Evolutionary conservation across 495 filamentous ascomycete genomes (phyloP).

Genomic region (Penicillium psychrofluorescens): DNA sequence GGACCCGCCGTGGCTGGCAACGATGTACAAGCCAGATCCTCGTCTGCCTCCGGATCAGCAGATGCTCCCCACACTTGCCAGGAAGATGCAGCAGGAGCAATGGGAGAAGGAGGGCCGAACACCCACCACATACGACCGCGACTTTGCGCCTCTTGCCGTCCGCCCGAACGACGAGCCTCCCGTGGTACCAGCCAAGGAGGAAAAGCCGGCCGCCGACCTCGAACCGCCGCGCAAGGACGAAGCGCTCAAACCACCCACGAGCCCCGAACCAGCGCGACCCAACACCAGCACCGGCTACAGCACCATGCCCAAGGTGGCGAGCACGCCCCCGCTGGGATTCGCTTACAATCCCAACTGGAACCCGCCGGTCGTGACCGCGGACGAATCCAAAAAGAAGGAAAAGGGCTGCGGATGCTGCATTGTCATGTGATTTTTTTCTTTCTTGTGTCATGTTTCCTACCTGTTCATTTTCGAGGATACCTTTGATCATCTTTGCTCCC

Average conservation of each 20-base stretch:
- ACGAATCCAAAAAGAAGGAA: constrained; percentile 31
- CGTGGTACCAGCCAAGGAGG: constrained; percentile 12
- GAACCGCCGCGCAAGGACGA: constrained; percentile 12
- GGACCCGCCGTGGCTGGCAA: constrained; percentile 90
- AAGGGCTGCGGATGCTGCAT: constrained; percentile 46
- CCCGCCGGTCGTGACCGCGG: constrained; percentile 32
- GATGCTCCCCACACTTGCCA: constrained; percentile 88
- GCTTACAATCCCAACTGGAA: constrained; percentile 28
- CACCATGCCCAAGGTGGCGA: constrained; percentile 46
- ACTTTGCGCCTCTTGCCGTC: constrained; percentile 70
- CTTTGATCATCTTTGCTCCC: constrained; percentile 7
- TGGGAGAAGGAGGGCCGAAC: constrained; percentile 87
- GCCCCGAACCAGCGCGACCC: constrained; percentile 28
- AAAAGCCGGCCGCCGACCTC: constrained; percentile 8
- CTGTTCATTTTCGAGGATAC: constrained; percentile 3
- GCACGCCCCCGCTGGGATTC: constrained; percentile 29
- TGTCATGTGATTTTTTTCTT: constrained; percentile 37
- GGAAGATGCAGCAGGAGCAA: constrained; percentile 84
- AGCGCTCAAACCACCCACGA: constrained; percentile 23
- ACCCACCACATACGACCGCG: constrained; percentile 71
- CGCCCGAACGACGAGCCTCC: constrained; percentile 33
- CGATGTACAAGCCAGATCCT: constrained; percentile 93
- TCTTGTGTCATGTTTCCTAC: background rate
- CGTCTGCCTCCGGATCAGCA: constrained; percentile 92
- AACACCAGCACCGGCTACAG: constrained; percentile 40